A percentile compares a stretch with the other conserved stretches of the same genome.
These are phyloP conservation scores for Sporothrix inflata DNA, from an alignment of 2,329 filamentous ascomycete species.

Conservation along the genomic window DNA sequence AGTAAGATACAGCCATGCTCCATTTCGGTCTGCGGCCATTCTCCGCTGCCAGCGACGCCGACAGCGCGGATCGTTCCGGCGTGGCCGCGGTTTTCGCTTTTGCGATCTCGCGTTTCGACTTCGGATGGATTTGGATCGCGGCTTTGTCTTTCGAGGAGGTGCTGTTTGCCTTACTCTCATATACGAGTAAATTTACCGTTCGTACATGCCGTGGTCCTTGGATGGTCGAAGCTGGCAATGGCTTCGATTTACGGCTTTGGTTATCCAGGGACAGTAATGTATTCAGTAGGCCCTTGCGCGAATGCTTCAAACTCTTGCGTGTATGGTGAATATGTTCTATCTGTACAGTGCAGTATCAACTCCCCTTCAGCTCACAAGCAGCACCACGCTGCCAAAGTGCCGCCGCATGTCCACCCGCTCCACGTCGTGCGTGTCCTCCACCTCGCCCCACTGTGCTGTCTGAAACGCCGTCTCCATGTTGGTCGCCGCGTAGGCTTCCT, in stretches of 20 bases:
- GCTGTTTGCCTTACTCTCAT: background rate
- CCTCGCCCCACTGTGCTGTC: conserved; percentile 89
- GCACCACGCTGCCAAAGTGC: conserved; percentile 83
- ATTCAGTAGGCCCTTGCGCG: background rate
- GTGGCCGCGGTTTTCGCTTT: no score
- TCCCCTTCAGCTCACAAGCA: conserved; percentile 55
- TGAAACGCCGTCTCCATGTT: conserved; percentile 91
- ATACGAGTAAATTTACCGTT: background rate
- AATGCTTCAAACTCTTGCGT: background rate
- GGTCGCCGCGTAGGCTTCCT: conserved; percentile 76
- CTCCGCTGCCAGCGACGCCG: no score
- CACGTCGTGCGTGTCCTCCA: conserved; percentile 97
- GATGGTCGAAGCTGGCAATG: background rate
- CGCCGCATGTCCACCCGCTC: conserved; percentile 85
- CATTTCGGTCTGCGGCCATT: no score
- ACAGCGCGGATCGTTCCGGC: no score
- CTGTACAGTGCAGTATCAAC: background rate
- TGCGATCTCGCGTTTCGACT: background rate
- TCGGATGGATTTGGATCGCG: background rate
- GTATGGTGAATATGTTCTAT: background rate
- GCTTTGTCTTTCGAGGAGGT: background rate
- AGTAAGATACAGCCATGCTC: no score
- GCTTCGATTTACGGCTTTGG: background rate
- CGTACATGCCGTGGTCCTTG: background rate
- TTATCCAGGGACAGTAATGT: background rate